Conservation (phyloP, 495 filamentous ascomycete genomes). For the Lophiotrema nucula region DNA sequence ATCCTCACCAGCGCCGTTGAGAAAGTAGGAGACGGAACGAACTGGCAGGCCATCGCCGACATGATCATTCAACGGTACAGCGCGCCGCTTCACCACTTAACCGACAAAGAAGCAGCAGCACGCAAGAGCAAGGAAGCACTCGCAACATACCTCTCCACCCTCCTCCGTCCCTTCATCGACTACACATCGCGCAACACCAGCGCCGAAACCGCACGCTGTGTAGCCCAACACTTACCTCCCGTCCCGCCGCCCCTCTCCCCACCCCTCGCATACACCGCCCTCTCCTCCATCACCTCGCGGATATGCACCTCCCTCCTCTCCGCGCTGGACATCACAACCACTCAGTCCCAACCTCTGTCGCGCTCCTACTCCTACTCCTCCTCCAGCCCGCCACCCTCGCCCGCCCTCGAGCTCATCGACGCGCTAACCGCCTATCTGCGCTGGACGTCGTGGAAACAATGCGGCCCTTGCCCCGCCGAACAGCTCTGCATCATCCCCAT, state of each 20-base stretch:
- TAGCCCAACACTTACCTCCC: constrained; percentile 48
- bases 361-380: not conserved
- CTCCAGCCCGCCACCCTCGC: not conserved
- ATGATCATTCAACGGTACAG: constrained; percentile 61
- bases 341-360: not conserved
- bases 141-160: constrained; percentile 46
- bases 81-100: constrained; percentile 52
- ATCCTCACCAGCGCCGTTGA: constrained; percentile 28
- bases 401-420: constrained; percentile 31
- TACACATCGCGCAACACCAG: constrained; percentile 43
- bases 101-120: constrained; percentile 40
- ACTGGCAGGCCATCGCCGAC: constrained; percentile 64
- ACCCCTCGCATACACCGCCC: constrained; percentile 40
- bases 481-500: constrained; percentile 68
- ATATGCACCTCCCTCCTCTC: constrained; percentile 45
- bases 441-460: constrained; percentile 65
- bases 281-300: constrained; percentile 47
- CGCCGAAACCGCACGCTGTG: constrained; percentile 50
- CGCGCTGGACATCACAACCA: constrained; percentile 32
- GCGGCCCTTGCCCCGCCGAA: constrained; percentile 52
- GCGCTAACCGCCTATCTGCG: constrained; percentile 51
- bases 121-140: constrained; percentile 39
- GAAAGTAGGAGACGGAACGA: constrained; percentile 28
- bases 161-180: constrained; percentile 54
- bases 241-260: constrained; percentile 22